Conservation (phyloP, 78 protist species). For the Emiliania huxleyi region DNA sequence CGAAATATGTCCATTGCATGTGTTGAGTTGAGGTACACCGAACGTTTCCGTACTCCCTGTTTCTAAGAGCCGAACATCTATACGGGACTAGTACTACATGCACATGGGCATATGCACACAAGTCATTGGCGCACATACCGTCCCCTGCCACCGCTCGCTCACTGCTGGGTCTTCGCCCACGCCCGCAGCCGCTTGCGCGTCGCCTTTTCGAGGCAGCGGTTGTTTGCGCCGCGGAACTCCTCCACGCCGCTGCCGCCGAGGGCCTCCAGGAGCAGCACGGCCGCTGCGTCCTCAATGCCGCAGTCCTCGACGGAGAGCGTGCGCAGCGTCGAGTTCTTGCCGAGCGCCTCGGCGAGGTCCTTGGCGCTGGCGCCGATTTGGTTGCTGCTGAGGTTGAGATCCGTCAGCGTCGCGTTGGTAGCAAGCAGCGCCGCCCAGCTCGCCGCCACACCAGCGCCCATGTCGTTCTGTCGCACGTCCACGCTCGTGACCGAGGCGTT, state of each 20-base stretch:
- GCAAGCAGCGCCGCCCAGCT: not conserved
- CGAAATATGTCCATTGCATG: no score
- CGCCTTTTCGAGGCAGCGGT: not conserved
- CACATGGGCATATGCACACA: no score
- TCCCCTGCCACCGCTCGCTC: no score
- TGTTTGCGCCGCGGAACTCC: not conserved
- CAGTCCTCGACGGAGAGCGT: not conserved
- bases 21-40: no score
- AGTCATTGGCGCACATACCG: no score
- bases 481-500: not conserved
- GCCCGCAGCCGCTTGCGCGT: not conserved
- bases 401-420: not conserved
- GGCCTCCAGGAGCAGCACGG: not conserved
- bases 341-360: not conserved
- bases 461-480: not conserved
- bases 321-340: not conserved
- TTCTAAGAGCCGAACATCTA: no score
- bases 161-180: no score
- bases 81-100: no score
- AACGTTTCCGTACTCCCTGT: no score
- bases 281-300: not conserved
- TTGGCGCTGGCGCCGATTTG: not conserved
- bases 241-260: not conserved
- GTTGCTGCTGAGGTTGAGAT: not conserved
- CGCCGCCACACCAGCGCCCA: not conserved